Conservation (phyloP, 345 rosid species). For the Raphanus raphanistrum region DNA sequence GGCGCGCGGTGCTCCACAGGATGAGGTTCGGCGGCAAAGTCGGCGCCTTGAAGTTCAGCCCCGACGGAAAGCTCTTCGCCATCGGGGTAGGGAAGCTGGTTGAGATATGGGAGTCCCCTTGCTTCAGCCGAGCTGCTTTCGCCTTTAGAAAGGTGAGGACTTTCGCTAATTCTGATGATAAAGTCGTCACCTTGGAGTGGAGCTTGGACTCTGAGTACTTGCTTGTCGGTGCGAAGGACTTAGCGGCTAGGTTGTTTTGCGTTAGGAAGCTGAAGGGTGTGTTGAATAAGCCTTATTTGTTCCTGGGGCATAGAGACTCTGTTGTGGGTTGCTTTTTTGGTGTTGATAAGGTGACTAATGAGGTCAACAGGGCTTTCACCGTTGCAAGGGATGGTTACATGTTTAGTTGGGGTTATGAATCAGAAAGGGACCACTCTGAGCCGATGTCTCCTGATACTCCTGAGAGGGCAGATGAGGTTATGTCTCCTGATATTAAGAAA, state of each 20-base stretch:
- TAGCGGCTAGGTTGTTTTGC: conserved; percentile 72
- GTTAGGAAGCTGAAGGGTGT: conserved; percentile 59
- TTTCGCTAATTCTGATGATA: conserved; percentile 71
- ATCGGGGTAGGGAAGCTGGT: conserved; percentile 78
- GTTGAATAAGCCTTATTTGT: conserved; percentile 67
- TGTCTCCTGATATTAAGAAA: conserved; percentile 41
- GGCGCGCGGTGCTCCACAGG: conserved; percentile 71
- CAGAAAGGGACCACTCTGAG: conserved; percentile 42
- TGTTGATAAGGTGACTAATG: conserved; percentile 58
- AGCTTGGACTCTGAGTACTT: conserved; percentile 70
- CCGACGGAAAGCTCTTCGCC: conserved; percentile 74
- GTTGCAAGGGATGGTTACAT: conserved; percentile 77
- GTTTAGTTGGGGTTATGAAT: conserved; percentile 66
- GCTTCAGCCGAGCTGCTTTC: conserved; percentile 67
- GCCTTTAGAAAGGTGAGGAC: conserved; percentile 77
- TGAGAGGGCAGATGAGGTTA: conserved; percentile 49
- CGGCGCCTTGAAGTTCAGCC: conserved; percentile 62
- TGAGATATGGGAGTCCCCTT: conserved; percentile 91
- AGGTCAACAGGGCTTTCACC: conserved; percentile 60
- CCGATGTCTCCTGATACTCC: conserved; percentile 61
- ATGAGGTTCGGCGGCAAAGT: conserved; percentile 63
- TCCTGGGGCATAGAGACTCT: conserved; percentile 85
- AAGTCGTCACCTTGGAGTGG: conserved; percentile 70
- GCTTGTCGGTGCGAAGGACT: conserved; percentile 84
- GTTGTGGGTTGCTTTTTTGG: conserved; percentile 89